Conservation (phyloP, 345 rosid genomes). For the Citrus cavaleriei region DNA sequence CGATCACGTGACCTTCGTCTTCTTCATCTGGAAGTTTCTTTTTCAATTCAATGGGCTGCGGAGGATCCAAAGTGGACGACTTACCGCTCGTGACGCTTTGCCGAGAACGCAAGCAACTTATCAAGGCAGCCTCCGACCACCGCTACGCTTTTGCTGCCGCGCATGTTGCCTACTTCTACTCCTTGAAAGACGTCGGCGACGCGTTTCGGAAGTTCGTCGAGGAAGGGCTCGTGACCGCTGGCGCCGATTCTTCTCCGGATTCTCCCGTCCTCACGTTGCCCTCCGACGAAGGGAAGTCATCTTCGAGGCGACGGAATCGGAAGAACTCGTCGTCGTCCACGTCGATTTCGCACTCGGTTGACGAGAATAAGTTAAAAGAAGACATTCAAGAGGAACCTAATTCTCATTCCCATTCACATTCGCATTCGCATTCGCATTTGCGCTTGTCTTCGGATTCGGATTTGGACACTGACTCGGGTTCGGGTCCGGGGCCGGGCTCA, state of each 20-base stretch:
- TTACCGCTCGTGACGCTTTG: slow-evolving; percentile 71
- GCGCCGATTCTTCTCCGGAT: slow-evolving; percentile 27
- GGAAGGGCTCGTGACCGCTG: slow-evolving; percentile 64
- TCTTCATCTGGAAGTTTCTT: neutral
- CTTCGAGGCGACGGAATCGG: slow-evolving; percentile 14
- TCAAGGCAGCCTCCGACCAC: slow-evolving; percentile 65
- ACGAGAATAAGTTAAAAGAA: slow-evolving; percentile 25
- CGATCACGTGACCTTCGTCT: neutral
- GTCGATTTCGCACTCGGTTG: slow-evolving; percentile 55
- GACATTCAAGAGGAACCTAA: slow-evolving; percentile 33
- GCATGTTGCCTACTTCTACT: slow-evolving; percentile 70
- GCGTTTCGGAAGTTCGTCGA: slow-evolving; percentile 76
- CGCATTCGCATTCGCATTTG: slow-evolving; percentile 42
- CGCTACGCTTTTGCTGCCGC: slow-evolving; percentile 85
- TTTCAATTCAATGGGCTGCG: slow-evolving; percentile 68
- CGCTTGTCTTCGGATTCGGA: slow-evolving; percentile 63
- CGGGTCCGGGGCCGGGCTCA: slow-evolving; percentile 31
- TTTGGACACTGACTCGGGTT: slow-evolving; percentile 53
- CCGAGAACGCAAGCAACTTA: slow-evolving; percentile 64
- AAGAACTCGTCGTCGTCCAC: slow-evolving; percentile 49
- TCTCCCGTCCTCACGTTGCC: slow-evolving; percentile 88
- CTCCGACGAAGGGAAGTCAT: slow-evolving; percentile 55
- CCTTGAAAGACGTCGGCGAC: slow-evolving; percentile 72
- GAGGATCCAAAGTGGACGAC: slow-evolving; percentile 82
- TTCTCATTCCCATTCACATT: neutral